Base-by-base conservation (phyloP, 2,329 filamentous ascomycete species). In the Alternaria arbusti region DNA sequence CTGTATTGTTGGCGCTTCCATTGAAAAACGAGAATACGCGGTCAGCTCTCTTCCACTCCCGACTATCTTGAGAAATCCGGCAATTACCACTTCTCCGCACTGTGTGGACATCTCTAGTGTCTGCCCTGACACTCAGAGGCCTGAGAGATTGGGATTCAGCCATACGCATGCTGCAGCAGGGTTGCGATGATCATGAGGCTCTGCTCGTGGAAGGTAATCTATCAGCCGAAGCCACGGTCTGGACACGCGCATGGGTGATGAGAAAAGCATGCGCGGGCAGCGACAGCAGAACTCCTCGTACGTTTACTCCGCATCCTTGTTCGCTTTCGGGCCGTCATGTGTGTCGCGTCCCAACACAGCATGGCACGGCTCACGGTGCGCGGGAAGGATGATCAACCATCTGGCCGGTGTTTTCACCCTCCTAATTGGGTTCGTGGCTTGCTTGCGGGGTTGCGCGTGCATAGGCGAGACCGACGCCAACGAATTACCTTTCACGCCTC, bases 391-490 rank as follows among this genome's bases (percentile, higher is more conserved):
- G 61, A 60, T 63, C 60, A 65, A 70, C 62, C 69, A 68, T 51
- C 32, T 58, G 54, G 60, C 58, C 65, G 69, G 69, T 68, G 61
- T 58, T 54, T 58, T 8, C n/a, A 57, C 40, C 40, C 36, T 43
- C 55, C 45, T 11, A 26, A 54, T 46, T 61, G 60, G 65, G 44
- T 51, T 45, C 23, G 60, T 66, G 65, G 65, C 65, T 67, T 63
- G 59, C 50, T 62, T 71, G 70, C 67, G 72, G 73, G 71, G 69
- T 68, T 52, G 50, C 46, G 60, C 40, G 50, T 57, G 52, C 61
- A 28, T 64, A 75, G 74, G 74, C 74, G 73, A 75, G 64, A 65
- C 72, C 73, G 71, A 74, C 62, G 64, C 63, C 56, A 66, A 62
- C 50, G 22, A 64, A 62, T 62, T 57, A 68, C 55, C 57, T 68